Evolutionary conservation across 2,329 filamentous ascomycete species (phyloP).

Genomic region (Verticillium albo-atrum): DNA sequence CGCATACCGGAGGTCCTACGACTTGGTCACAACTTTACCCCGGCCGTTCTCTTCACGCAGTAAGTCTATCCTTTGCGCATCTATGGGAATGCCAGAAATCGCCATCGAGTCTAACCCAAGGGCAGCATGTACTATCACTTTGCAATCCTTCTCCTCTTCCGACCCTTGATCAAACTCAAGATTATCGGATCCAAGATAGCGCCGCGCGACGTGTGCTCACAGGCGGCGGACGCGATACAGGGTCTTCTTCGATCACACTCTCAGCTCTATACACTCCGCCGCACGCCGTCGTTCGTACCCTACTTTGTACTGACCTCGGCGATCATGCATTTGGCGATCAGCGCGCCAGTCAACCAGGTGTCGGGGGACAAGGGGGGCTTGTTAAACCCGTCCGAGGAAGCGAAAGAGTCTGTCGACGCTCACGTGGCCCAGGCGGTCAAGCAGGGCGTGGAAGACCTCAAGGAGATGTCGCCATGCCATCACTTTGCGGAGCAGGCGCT

Average conservation of each 20-base stretch:
- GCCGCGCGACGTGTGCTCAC: slow-evolving; percentile 62
- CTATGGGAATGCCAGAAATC: background rate
- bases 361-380: background rate
- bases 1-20: slow-evolving; percentile 59
- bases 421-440: slow-evolving; percentile 40
- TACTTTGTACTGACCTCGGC: slow-evolving; percentile 58
- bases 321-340: slow-evolving; percentile 57
- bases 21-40: slow-evolving; percentile 65
- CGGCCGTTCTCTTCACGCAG: slow-evolving; percentile 71
- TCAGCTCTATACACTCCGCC: slow-evolving; percentile 52
- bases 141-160: slow-evolving; percentile 67
- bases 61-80: slow-evolving; percentile 37
- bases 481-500: slow-evolving; percentile 57
- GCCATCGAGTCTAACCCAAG: background rate
- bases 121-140: slow-evolving; percentile 66
- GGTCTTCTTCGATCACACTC: slow-evolving; percentile 52
- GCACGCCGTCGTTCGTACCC: slow-evolving; percentile 57
- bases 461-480: slow-evolving; percentile 58
- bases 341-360: slow-evolving; percentile 26
- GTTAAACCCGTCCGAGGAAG: slow-evolving; percentile 7
- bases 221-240: slow-evolving; percentile 57
- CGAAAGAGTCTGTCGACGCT: slow-evolving; percentile 30
- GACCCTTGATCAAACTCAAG: slow-evolving; percentile 62
- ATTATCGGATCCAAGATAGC: slow-evolving; percentile 60
- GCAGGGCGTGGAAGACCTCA: slow-evolving; percentile 52